A percentile compares a stretch with the other conserved stretches of the same genome.
Conservation (phyloP, 139 green algal genomes). For the Diplosphaera chodatii region DNA sequence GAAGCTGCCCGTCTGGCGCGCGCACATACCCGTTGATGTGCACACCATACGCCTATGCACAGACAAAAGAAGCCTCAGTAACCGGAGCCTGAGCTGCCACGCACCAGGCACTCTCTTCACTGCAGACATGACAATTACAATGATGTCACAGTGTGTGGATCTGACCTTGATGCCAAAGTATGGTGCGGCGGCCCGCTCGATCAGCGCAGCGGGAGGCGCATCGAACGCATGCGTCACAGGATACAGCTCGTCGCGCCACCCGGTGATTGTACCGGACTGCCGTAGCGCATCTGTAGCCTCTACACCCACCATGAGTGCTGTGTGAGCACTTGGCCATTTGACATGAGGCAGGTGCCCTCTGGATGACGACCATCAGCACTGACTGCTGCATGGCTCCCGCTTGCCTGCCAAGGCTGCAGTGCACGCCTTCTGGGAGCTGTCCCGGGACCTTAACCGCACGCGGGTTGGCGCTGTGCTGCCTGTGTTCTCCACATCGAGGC, state of each 20-base stretch:
- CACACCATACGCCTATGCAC: slow-evolving; percentile 64
- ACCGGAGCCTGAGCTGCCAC: too few relatives aligned
- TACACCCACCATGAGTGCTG: too few relatives aligned
- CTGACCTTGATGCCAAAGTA: slow-evolving; percentile 82
- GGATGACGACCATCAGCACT: too few relatives aligned
- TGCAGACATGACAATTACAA: too few relatives aligned
- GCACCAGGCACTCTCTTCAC: too few relatives aligned
- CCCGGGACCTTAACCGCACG: not conserved
- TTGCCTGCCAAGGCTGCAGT: not conserved
- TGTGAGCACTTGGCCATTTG: too few relatives aligned
- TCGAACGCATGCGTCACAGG: slow-evolving; percentile 66
- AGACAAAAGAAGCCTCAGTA: too few relatives aligned
- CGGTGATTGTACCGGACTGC: slow-evolving; percentile 57
- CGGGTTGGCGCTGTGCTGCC: not conserved
- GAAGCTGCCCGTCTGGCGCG: slow-evolving; percentile 29
- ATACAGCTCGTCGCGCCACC: slow-evolving; percentile 93
- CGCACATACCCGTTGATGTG: slow-evolving; percentile 86
- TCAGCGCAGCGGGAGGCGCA: slow-evolving; percentile 50
- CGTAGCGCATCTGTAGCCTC: slow-evolving; percentile 18
- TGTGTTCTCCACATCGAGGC: not conserved
- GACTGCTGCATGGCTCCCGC: too few relatives aligned
- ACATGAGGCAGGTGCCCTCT: too few relatives aligned
- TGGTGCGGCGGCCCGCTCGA: slow-evolving; percentile 82
- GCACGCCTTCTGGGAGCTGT: not conserved
- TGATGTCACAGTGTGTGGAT: too few relatives aligned